These are phyloP conservation scores for Tulasnella sp. DNA, from an alignment of 768 basidiomycete species.

Conservation along the genomic window DNA sequence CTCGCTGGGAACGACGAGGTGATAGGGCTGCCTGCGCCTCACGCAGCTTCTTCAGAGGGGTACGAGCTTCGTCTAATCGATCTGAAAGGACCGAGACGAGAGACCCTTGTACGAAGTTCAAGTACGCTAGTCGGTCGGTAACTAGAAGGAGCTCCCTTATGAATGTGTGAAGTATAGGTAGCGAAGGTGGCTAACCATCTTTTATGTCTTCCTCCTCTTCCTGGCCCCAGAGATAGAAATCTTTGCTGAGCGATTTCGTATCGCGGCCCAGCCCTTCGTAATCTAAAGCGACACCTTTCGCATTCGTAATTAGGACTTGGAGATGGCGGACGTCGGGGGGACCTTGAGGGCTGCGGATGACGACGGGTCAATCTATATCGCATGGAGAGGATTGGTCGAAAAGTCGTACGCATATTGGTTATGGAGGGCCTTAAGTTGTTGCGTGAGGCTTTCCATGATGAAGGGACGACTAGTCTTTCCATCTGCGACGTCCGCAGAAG, in stretches of 20 bases:
- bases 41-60: slow-evolving; percentile 70
- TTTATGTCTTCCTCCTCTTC: slow-evolving; percentile 69
- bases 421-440: slow-evolving; percentile 22
- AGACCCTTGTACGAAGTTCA: slow-evolving; percentile 76
- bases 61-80: slow-evolving; percentile 66
- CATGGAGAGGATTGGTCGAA: too few species aligned
- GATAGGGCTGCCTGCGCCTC: slow-evolving; percentile 65
- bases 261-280: slow-evolving; percentile 68
- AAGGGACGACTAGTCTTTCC: slow-evolving; percentile 16
- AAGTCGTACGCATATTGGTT: slow-evolving; percentile 33
- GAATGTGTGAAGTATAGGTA: background rate
- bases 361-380: background rate
- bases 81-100: slow-evolving; percentile 62
- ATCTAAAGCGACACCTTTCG: slow-evolving; percentile 78
- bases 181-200: slow-evolving; percentile 42
- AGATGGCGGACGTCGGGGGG: slow-evolving; percentile 40
- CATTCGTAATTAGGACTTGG: slow-evolving; percentile 77
- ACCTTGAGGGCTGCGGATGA: slow-evolving; percentile 29
- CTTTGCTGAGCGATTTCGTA: slow-evolving; percentile 75
- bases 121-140: slow-evolving; percentile 77
- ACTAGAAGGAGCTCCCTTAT: slow-evolving; percentile 49
- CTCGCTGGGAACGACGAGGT: slow-evolving; percentile 66
- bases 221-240: slow-evolving; percentile 85
- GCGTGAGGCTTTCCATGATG: slow-evolving; percentile 28
- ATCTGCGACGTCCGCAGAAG: slow-evolving; percentile 7